Conservation (phyloP, 768 basidiomycete genomes). For the Lactifluus echinatus region DNA sequence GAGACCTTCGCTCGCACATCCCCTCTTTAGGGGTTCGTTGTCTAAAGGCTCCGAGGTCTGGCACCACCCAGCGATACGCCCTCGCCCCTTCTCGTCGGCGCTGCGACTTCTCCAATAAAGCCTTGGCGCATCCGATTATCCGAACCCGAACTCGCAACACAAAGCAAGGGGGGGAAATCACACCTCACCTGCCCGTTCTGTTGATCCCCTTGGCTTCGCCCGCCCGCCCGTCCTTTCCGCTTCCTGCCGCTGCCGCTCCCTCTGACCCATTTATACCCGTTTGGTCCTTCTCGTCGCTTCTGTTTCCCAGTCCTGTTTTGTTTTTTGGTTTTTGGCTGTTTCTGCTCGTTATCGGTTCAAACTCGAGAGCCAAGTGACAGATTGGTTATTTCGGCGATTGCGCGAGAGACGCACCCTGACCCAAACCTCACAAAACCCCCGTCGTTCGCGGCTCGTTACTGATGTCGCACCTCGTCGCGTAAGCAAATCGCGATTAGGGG, state of each 20-base stretch:
- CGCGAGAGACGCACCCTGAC: neutral
- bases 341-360: too few relatives aligned
- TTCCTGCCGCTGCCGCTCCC: too few relatives aligned
- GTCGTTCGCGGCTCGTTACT: conserved; percentile 12
- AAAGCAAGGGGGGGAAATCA: neutral
- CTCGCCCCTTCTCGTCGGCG: neutral
- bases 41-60: conserved; percentile 11
- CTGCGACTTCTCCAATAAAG: neutral
- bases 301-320: too few relatives aligned
- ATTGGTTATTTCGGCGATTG: neutral
- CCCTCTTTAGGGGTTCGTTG: neutral
- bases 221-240: too few relatives aligned
- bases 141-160: neutral
- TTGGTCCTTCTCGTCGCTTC: too few relatives aligned
- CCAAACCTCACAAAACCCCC: neutral
- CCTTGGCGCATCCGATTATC: conserved; percentile 15
- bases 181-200: neutral
- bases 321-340: too few relatives aligned
- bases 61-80: neutral
- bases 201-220: too few relatives aligned
- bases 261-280: too few relatives aligned
- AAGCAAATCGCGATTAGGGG: neutral
- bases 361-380: too few relatives aligned
- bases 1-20: neutral
- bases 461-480: neutral